Base-by-base conservation (phyloP, 2,329 filamentous ascomycete species). In the Plenodomus lindquistii region DNA sequence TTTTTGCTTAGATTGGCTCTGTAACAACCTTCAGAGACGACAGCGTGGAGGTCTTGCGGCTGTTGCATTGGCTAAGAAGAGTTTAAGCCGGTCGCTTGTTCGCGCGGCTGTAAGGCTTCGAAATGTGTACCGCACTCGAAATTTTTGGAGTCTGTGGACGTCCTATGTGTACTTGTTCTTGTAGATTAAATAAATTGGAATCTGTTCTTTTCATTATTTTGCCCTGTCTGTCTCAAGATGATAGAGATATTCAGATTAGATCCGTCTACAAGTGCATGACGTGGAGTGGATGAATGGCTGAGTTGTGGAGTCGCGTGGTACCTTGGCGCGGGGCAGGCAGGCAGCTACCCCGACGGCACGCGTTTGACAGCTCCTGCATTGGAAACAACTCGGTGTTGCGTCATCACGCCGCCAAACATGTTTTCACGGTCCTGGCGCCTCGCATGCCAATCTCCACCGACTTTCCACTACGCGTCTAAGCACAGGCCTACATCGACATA, bases 371-470 rank as follows among this genome's bases (percentile, higher is more conserved):
- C 27, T 31, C 27, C 11, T n/a, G n/a, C n/a, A n/a, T n/a, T n/a
- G n/a, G n/a, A n/a, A n/a, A n/a, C n/a, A 36, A n/a, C 36, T 40
- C 48, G 48, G 37, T 20, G 48, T 59, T 65, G 62, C 62, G 62
- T 65, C 62, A 65, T 65, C 48, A 56, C 48, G 34, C 42, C 29
- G 52, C 47, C 31, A 50, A 50, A 58, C 48, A 65, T 65, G 62
- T 35, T 35, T 39, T 53, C 42, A 40, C 45, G 52, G 20, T 37
- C 38, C 37, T 51, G 29, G 46, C 52, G 40, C 42, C 41, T 31
- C 36, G 8, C 45, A 48, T 45, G 21, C 48, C 37, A 11, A 11
- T 40, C 46, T 35, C 15, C 15, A 13, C 27, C 10, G 6, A 31
- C 6, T 31, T 31, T 8, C 27, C 27, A 31, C 27, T 31, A 13